Percentiles rank a stretch among this genome's conserved stretches.
Evolutionary conservation across 805 yeast genomes (phyloP).

Genomic region (Candida methanosorbosa): DNA sequence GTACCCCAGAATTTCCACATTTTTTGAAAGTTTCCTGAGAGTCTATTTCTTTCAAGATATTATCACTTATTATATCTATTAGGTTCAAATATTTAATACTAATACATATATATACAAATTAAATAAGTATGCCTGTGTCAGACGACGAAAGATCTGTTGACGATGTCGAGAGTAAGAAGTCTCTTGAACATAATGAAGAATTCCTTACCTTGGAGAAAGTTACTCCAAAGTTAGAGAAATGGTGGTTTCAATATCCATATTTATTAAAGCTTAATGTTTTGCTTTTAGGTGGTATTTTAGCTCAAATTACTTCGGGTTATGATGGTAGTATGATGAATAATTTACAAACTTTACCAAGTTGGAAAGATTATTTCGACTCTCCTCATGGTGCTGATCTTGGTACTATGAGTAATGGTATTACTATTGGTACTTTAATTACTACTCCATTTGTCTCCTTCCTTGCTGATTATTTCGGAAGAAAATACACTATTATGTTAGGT

Average conservation of each 20-base stretch:
- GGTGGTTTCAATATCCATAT: slow-evolving; percentile 2
- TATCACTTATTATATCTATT: too few species aligned
- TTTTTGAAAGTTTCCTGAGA: too few species aligned
- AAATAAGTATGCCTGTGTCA: too few species aligned
- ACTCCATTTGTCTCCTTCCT: slow-evolving; percentile 23
- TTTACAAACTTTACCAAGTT: slow-evolving; percentile 30
- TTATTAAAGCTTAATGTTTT: slow-evolving; percentile 1
- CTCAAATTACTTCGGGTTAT: slow-evolving; percentile 33
- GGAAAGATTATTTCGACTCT: slow-evolving; percentile 25
- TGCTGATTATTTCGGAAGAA: slow-evolving; percentile 48
- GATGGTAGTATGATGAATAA: slow-evolving; percentile 39
- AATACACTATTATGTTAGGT: slow-evolving; percentile 45
- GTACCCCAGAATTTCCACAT: too few species aligned
- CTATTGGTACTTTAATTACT: slow-evolving; percentile 27
- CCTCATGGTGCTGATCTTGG: slow-evolving; percentile 27
- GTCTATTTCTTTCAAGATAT: too few species aligned
- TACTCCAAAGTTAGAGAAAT: slow-evolving; percentile 1
- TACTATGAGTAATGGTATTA: slow-evolving; percentile 26
- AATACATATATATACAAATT: too few species aligned
- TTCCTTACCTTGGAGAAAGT: slow-evolving; percentile 1
- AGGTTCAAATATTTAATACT: too few species aligned
- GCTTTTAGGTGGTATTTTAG: slow-evolving; percentile 3
- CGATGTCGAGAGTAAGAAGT: background rate
- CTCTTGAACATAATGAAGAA: background rate
- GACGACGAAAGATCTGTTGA: background rate